Evolutionary conservation across 2,329 filamentous ascomycete genomes (phyloP).

Genomic region (Sclerotiophoma versabilis): DNA sequence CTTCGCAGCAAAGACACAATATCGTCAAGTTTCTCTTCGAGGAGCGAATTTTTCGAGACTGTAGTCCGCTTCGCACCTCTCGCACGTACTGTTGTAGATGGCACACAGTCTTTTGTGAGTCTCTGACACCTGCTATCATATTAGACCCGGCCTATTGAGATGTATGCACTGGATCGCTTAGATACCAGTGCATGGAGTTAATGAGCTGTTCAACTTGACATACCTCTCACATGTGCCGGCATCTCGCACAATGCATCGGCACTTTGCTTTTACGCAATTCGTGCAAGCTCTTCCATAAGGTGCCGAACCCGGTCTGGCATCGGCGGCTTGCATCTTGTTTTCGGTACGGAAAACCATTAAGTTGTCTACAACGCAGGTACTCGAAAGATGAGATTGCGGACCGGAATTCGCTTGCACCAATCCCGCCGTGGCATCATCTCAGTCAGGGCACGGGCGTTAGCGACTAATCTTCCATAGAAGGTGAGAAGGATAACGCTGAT

Average conservation of each 20-base stretch:
- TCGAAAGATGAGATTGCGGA: slow-evolving; percentile 1
- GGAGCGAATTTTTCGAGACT: slow-evolving; percentile 19
- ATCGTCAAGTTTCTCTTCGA: slow-evolving; percentile 44
- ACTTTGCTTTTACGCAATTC: slow-evolving; percentile 36
- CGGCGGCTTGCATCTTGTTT: slow-evolving; percentile 24
- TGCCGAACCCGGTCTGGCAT: slow-evolving; percentile 23
- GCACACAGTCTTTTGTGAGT: slow-evolving; percentile 22
- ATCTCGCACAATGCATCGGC: slow-evolving; percentile 28
- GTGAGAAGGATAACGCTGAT: no score
- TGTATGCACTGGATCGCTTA: no score
- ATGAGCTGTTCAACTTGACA: not conserved
- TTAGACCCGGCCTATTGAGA: not conserved
- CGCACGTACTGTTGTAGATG: slow-evolving; percentile 20
- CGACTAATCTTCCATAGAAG: no score
- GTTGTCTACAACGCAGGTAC: not conserved
- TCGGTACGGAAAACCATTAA: slow-evolving; percentile 1
- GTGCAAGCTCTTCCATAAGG: slow-evolving; percentile 38
- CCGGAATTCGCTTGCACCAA: slow-evolving; percentile 11
- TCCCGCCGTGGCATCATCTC: slow-evolving; percentile 2
- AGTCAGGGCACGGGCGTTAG: not conserved
- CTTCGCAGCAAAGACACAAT: slow-evolving; percentile 38
- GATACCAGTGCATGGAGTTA: no score
- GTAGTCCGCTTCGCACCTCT: slow-evolving; percentile 6
- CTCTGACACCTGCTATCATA: slow-evolving; percentile 19
- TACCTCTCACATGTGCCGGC: slow-evolving; percentile 34